phyloP scores from a whole-genome alignment of 192 early-diverging fungal species.

The Coemansia sp. region DNA sequence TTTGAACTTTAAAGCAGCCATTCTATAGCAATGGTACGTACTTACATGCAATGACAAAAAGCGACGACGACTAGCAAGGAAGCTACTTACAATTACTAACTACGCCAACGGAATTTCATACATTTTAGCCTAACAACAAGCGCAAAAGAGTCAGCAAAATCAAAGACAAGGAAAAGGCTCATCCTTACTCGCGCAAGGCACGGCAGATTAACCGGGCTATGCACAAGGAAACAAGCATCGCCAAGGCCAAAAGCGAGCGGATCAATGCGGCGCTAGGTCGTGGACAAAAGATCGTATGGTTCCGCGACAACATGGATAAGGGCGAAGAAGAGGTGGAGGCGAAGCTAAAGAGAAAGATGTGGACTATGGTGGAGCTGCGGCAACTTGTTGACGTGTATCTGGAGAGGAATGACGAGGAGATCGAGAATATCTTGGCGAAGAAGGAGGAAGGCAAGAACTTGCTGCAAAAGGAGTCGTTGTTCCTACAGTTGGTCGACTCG shows the following conservation, averaged over 20 bases:
- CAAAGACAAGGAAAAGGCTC: conserved; percentile 67
- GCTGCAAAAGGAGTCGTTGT: conserved; percentile 34
- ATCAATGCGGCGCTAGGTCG: conserved; percentile 33
- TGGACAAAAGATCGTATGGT: conserved; percentile 68
- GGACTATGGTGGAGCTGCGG: conserved; percentile 28
- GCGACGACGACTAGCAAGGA: background rate
- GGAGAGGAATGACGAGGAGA: conserved; percentile 61
- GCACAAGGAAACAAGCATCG: conserved; percentile 57
- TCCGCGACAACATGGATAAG: conserved; percentile 64
- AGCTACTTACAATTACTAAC: background rate
- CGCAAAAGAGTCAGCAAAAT: conserved; percentile 58
- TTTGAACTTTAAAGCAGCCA: background rate
- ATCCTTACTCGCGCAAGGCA: conserved; percentile 77
- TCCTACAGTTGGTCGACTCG: conserved; percentile 29
- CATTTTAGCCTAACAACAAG: conserved; percentile 62
- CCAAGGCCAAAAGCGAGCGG: conserved; percentile 50
- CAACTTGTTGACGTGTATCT: conserved; percentile 56
- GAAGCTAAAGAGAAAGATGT: conserved; percentile 48
- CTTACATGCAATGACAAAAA: background rate
- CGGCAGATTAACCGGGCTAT: conserved; percentile 66
- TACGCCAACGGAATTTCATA: background rate
- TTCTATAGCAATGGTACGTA: conserved; percentile 1
- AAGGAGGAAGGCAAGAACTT: conserved; percentile 49
- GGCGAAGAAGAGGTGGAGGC: conserved; percentile 53
- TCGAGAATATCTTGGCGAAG: conserved; percentile 52